Percentiles rank a stretch among this genome's conserved stretches.
phyloP scores from a whole-genome alignment of 177 flowering plant genomes.

The Vitis hybrid region DNA sequence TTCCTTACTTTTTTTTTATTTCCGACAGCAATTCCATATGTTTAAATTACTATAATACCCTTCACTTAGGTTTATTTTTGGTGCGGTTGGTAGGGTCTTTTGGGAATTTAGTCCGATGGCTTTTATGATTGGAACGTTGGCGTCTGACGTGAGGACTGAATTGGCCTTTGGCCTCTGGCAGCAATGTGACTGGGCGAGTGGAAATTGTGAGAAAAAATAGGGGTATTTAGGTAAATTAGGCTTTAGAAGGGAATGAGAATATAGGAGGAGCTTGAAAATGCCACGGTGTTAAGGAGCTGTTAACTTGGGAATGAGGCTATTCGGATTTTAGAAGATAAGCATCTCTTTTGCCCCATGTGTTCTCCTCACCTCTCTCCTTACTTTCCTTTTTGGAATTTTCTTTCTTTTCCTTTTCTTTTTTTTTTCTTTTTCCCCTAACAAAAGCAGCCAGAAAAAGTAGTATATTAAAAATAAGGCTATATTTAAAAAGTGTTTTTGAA shows the following conservation, averaged over 20 bases:
- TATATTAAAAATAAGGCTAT: not conserved
- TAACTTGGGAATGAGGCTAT: conserved; percentile 4
- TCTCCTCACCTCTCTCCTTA: not conserved
- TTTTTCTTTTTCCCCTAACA: not conserved
- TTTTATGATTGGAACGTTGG: not conserved
- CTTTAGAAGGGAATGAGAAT: not conserved
- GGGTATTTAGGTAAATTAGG: conserved; percentile 6
- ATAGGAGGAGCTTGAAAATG: conserved; percentile 7
- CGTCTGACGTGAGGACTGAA: conserved; percentile 7
- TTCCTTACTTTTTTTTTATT: conserved; percentile 18
- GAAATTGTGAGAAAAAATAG: not conserved
- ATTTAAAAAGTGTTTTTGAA: too few relatives aligned
- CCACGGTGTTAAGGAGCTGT: conserved; percentile 25
- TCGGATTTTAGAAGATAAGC: conserved; percentile 15
- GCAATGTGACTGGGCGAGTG: not conserved
- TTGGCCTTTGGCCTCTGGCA: conserved; percentile 15
- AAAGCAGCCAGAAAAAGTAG: too few relatives aligned
- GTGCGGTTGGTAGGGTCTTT: not conserved
- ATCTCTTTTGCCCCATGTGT: conserved; percentile 25
- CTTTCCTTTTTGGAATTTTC: not conserved
- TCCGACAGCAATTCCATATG: conserved; percentile 10
- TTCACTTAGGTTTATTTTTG: conserved; percentile 6
- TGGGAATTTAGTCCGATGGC: too few relatives aligned
- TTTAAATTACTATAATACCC: not conserved
- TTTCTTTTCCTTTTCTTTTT: not conserved